Conservation (phyloP, 2,329 filamentous ascomycete genomes). For the Cytospora paraplurivora region DNA sequence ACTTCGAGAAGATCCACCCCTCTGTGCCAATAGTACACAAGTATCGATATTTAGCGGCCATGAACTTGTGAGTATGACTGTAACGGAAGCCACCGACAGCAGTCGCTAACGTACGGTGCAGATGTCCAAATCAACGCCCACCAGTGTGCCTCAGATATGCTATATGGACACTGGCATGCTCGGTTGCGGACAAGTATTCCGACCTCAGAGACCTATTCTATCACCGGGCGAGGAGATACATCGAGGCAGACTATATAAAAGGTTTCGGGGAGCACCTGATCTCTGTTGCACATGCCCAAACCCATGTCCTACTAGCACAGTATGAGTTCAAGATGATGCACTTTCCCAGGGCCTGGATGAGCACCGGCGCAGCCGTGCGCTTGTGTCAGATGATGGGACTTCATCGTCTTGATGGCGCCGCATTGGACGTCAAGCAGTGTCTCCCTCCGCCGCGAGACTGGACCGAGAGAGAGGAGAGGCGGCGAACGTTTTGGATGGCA, state of each 20-base stretch:
- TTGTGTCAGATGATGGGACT: slow-evolving; percentile 90
- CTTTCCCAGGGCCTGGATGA: slow-evolving; percentile 95
- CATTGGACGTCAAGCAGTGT: slow-evolving; percentile 90
- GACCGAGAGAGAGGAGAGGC: slow-evolving; percentile 89
- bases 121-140: slow-evolving; percentile 79
- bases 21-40: slow-evolving; percentile 88
- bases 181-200: slow-evolving; percentile 78
- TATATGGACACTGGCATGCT: slow-evolving; percentile 94
- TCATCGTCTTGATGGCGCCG: slow-evolving; percentile 79
- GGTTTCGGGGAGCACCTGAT: slow-evolving; percentile 90
- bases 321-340: slow-evolving; percentile 99
- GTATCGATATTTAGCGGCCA: slow-evolving; percentile 81
- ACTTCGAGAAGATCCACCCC: slow-evolving; percentile 87
- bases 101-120: slow-evolving; percentile 36
- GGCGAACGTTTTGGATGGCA: slow-evolving; percentile 92
- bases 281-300: slow-evolving; percentile 82
- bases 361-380: slow-evolving; percentile 77
- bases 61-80: slow-evolving; percentile 67
- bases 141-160: slow-evolving; percentile 88
- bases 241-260: slow-evolving; percentile 86
- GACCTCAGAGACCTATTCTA: slow-evolving; percentile 88
- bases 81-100: not conserved
- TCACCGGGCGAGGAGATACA: slow-evolving; percentile 82
- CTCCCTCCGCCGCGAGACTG: slow-evolving; percentile 84
- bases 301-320: slow-evolving; percentile 74